Evolutionary conservation across 108 stramenopile species (phyloP).

Genomic region (Skeletonema costatum): DNA sequence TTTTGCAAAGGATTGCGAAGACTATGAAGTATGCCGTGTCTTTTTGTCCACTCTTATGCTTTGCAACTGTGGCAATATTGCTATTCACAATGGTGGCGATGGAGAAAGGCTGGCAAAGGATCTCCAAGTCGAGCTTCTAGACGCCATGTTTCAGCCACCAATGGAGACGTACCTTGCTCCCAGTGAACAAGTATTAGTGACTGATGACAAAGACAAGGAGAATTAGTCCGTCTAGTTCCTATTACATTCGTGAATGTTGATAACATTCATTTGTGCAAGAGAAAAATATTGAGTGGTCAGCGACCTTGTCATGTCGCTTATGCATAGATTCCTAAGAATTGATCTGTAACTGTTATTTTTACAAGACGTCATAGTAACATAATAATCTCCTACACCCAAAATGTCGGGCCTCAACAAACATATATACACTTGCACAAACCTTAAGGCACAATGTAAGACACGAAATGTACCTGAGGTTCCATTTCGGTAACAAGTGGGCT

Average conservation of each 20-base stretch:
- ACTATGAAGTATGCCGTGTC: conserved; percentile 92
- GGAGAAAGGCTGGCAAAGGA: conserved; percentile 44
- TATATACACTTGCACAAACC: not conserved
- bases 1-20: conserved; percentile 40
- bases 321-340: not conserved
- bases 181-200: not conserved
- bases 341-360: not conserved
- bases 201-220: not conserved
- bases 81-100: conserved; percentile 56
- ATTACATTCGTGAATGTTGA: not conserved
- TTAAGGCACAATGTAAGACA: no score
- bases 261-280: not conserved
- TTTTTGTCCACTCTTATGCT: conserved; percentile 96
- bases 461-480: not conserved
- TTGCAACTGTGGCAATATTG: conserved; percentile 90
- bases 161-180: conserved; percentile 46
- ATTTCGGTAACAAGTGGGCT: not conserved
- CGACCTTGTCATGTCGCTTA: not conserved
- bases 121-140: conserved; percentile 72
- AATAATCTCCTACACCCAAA: no score
- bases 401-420: not conserved
- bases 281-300: not conserved
- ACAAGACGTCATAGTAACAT: not conserved
- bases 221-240: not conserved
- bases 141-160: conserved; percentile 56